Percentiles rank a stretch among this genome's conserved stretches.
phyloP scores from a whole-genome alignment of 2,329 filamentous ascomycete genomes.

The Lanzia echinophila region DNA sequence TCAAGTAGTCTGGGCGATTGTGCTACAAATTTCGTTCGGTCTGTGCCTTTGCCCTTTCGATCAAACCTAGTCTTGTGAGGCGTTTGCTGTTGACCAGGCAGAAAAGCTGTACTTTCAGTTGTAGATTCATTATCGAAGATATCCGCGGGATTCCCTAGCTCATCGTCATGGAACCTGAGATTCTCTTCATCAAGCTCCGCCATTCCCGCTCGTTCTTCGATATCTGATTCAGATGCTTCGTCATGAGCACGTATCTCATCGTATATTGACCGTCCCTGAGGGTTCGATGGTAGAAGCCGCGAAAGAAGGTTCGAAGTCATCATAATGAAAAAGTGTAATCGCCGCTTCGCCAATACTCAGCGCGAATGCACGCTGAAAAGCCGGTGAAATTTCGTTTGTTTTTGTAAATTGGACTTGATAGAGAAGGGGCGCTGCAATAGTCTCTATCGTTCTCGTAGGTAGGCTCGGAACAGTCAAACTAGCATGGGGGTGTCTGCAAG shows the following conservation, averaged over 20 bases:
- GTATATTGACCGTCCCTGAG: constrained; percentile 30
- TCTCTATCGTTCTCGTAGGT: constrained; percentile 16
- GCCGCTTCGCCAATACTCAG: neutral
- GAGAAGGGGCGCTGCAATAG: neutral
- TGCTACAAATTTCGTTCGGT: constrained; percentile 21
- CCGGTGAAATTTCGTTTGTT: neutral
- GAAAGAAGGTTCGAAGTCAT: constrained; percentile 32
- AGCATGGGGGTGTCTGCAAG: constrained; percentile 14
- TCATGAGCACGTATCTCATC: constrained; percentile 30
- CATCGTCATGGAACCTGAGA: constrained; percentile 28
- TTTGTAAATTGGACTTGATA: neutral
- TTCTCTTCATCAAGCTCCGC: constrained; percentile 32
- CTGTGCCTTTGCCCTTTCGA: constrained; percentile 2
- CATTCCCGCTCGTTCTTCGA: constrained; percentile 29
- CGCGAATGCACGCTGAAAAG: no score
- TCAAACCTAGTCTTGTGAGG: neutral
- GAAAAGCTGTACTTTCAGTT: constrained; percentile 29
- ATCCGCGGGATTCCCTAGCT: constrained; percentile 25
- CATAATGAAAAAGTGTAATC: constrained; percentile 15
- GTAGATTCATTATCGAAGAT: constrained; percentile 28
- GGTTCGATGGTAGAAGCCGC: constrained; percentile 28
- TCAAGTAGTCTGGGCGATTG: constrained; percentile 30
- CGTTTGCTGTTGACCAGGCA: constrained; percentile 16
- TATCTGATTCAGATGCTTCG: constrained; percentile 26
- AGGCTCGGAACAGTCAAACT: constrained; percentile 12